Base-by-base conservation (phyloP, 805 yeast genomes). In the Yamadazyma endophytica region DNA sequence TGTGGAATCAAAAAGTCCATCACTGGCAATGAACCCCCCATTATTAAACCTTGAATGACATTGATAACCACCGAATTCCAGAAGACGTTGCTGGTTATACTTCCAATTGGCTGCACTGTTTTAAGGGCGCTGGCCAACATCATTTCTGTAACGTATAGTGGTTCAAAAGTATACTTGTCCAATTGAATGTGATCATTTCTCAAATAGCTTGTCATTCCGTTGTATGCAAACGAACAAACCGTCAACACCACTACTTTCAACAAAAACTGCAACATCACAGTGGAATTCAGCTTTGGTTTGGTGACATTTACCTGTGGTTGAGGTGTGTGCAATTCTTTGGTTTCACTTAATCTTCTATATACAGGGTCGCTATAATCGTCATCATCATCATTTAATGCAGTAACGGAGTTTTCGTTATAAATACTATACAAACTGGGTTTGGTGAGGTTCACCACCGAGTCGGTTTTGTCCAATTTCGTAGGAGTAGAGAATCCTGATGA, bases 11-110 rank as follows among this genome's bases (percentile, higher is more conserved):
- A 14, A 8, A 33, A 36, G 39, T 64, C 70, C 52, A 65, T 46
- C 6, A 58, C 26, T 4, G 85, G 83, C 24, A 73, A 67, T 9
- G 71, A 46, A 6, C 65, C 50, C n/a, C 84, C 80, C 56, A 79
- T 67, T n/a, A 73, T 36, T 11, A 77, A 45, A 2, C 87, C 87
- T 41, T 76, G 76, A 7, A 75, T 28, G 4, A 75, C 31, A 30
- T 59, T 46, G n/a, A 39, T 35, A 1, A 37, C 29, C n/a, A 25
- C 26, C 29, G 37, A 41, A 22, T 41, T 38, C 6, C 13, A 16
- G 3, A 35, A 17, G 7, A 18, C 6, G 4, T 17, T 6, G 11
- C 21, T 19, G 8, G 11, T 19, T 19, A 19, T 9, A n/a, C n/a
- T n/a, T 11, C 28, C 17, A 22, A 41, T 33, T 5, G 46, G 46